phyloP scores from a whole-genome alignment of 257 asterid species.

The Mitragyna speciosa region DNA sequence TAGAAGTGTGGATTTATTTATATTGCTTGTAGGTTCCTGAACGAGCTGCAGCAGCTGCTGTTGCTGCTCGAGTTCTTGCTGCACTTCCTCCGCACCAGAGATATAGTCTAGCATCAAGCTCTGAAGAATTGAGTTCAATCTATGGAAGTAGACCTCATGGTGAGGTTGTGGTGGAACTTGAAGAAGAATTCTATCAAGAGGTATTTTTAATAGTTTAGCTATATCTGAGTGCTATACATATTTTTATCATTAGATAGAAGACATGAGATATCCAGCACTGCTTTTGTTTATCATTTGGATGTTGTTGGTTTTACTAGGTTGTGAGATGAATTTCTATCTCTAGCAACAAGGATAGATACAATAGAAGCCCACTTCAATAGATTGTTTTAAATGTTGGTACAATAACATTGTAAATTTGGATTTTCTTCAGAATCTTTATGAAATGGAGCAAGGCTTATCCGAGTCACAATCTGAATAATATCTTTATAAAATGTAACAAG shows the following conservation, averaged over 20 bases:
- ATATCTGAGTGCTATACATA: not conserved
- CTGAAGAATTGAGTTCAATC: conserved; percentile 79
- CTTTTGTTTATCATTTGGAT: not conserved
- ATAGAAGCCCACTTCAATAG: not conserved
- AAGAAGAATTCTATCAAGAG: conserved; percentile 91
- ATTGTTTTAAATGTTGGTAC: not conserved
- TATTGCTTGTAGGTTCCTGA: conserved; percentile 74
- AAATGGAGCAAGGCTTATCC: not conserved
- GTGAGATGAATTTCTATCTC: not conserved
- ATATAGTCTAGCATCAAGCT: conserved; percentile 70
- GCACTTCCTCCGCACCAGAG: conserved; percentile 93
- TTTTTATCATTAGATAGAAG: not conserved
- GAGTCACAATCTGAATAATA: not conserved
- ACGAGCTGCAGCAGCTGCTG: conserved; percentile 99
- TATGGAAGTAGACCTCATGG: conserved; percentile 68
- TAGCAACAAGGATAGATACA: not conserved
- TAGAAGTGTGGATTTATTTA: conserved; percentile 9
- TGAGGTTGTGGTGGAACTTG: conserved; percentile 68
- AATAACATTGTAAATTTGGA: not conserved
- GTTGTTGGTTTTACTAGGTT: not conserved
- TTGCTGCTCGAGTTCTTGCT: conserved; percentile 93
- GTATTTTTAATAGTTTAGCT: conserved; percentile 22
- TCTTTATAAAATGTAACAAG: not conserved
- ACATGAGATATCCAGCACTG: not conserved
- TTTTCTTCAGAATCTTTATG: not conserved